Evolutionary conservation across 805 yeast genomes (phyloP).

Genomic region (Candida lessepsii): DNA sequence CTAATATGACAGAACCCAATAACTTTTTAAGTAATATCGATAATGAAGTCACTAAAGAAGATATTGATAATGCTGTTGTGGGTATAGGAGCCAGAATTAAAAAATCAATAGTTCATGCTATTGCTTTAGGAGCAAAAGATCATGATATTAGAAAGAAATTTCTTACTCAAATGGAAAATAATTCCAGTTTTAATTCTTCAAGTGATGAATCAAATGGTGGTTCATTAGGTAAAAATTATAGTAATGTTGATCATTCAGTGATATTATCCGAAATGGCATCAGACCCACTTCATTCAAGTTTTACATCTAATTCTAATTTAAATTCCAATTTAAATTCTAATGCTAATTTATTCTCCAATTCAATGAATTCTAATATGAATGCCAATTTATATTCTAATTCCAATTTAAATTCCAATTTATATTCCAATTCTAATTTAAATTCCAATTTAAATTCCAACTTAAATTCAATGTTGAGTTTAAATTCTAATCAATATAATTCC

Average conservation of each 20-base stretch:
- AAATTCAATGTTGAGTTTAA: slow-evolving; percentile 19
- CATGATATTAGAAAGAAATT: slow-evolving; percentile 22
- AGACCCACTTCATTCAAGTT: neutral
- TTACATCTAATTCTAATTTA: neutral
- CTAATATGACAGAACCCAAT: neutral
- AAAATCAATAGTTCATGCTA: slow-evolving; percentile 47
- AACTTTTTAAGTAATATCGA: slow-evolving; percentile 7
- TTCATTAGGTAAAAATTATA: neutral
- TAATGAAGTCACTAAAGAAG: slow-evolving; percentile 53
- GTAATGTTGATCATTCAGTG: slow-evolving; percentile 23
- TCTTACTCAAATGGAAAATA: slow-evolving; percentile 24
- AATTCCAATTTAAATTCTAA: slow-evolving; percentile 16
- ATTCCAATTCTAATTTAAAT: slow-evolving; percentile 11
- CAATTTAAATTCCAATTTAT: slow-evolving; percentile 1
- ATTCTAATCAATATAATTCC: neutral
- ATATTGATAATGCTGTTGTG: slow-evolving; percentile 71
- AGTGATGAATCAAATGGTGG: slow-evolving; percentile 28
- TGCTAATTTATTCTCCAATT: no score
- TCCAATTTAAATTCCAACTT: no score
- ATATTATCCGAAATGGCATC: slow-evolving; percentile 29
- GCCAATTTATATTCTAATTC: neutral
- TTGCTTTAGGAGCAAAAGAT: slow-evolving; percentile 27
- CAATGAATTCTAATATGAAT: slow-evolving; percentile 10
- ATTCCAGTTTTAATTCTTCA: slow-evolving; percentile 23
- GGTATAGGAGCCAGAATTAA: slow-evolving; percentile 74